Base-by-base conservation (phyloP, 805 yeast species). In the Cyberlindnera amylophila region DNA sequence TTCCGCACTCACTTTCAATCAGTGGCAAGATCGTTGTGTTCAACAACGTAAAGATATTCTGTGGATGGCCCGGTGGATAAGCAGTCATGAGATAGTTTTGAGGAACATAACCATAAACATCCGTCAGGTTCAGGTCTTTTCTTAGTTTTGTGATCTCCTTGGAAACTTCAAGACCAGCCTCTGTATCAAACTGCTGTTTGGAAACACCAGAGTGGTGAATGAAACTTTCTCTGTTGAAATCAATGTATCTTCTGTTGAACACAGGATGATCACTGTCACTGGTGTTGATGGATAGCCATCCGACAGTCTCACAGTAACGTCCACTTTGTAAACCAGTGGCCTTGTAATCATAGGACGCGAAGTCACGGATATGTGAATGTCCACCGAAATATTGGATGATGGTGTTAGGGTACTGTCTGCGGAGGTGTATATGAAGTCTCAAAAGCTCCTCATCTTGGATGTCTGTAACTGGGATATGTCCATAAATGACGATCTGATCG, bases 321-420 rank as follows among this genome's bases (percentile, higher is more conserved):
- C 98, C 98, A 58, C 96, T 86, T 65, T 91, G 96, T n/a, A 91
- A 63, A 0, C 82, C 96, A 0, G 86, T 79, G 18, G 90, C 74
- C 37, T 65, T 66, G 2, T 69, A 64, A 56, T 91, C 98, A 38
- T 81, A 69, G 4, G 77, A 66, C 7, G 77, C 73, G 61, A 83
- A 91, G 62, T 91, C 98, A 47, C 98, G 70, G 13, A 91, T 79
- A 59, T 91, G 98, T 23, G 95, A 81, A 63, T 91, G 98, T 1
- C 97, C 98, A 1, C 97, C 98, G 63, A 91, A 82, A 53, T 84
- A 86, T 59, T 88, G 96, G 40, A 91, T 84, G 0, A 79, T 67
- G 0, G 74, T 71, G 24, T 70, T 59, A 6, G 95, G 91, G 53
- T 76, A 84, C 21, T 63, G 65, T 19, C 58, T 45, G 46, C 97